These are phyloP conservation scores for Begonia fuchsioides DNA, from an alignment of 306 rosid genomes.

Conservation along the genomic window DNA sequence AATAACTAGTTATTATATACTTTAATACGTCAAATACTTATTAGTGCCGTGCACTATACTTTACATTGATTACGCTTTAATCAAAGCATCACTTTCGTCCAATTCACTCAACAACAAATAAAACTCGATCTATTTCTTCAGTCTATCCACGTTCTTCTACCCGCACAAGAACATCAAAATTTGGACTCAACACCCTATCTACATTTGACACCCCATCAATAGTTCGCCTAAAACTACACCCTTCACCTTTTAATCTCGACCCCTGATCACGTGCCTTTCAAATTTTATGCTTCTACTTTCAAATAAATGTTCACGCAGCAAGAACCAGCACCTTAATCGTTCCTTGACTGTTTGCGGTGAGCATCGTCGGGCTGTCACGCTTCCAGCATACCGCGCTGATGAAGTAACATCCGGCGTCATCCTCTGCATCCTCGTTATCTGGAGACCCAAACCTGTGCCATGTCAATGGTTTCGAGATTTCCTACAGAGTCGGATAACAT, in stretches of 20 bases:
- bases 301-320: conserved; percentile 40
- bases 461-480: conserved; percentile 74
- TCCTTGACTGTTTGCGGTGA: conserved; percentile 94
- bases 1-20: no score
- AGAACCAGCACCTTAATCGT: conserved; percentile 90
- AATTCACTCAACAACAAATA: no score
- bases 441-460: conserved; percentile 81
- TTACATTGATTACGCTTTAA: no score
- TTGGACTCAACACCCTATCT: background rate
- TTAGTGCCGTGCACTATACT: no score
- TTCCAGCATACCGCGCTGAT: conserved; percentile 98
- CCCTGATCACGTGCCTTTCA: background rate
- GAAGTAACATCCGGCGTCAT: conserved; percentile 72
- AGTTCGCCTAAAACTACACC: background rate
- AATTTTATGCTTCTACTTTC: background rate
- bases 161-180: no score
- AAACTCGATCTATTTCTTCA: no score
- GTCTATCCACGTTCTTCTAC: no score
- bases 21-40: no score
- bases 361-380: conserved; percentile 84
- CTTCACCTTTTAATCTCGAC: conserved; percentile 2
- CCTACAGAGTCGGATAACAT: conserved; percentile 26
- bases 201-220: background rate
- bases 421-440: conserved; percentile 54
- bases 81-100: no score